Percentiles rank a stretch among this genome's conserved stretches.
Evolutionary conservation across 2,329 filamentous ascomycete genomes (phyloP).

Genomic region (Lecanosticta acicola): DNA sequence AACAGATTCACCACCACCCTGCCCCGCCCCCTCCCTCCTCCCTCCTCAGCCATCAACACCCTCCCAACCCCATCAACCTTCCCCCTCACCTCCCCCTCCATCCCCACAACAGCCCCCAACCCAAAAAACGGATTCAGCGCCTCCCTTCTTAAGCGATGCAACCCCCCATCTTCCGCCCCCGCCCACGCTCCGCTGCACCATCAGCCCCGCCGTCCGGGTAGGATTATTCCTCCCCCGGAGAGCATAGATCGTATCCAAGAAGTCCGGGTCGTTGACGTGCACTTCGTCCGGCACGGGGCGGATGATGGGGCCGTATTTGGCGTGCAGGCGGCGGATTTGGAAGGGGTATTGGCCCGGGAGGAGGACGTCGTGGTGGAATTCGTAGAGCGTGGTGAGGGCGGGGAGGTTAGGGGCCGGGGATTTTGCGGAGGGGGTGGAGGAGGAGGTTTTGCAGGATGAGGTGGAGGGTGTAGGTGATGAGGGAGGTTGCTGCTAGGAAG

Average conservation of each 20-base stretch:
- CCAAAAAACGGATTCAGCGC: slow-evolving; percentile 11
- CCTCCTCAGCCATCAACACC: too few species aligned
- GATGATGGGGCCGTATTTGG: slow-evolving; percentile 29
- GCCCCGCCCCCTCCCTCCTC: too few species aligned
- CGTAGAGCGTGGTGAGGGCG: slow-evolving; percentile 2
- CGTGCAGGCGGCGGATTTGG: slow-evolving; percentile 2
- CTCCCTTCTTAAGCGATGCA: slow-evolving; percentile 8
- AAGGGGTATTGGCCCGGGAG: slow-evolving; percentile 2
- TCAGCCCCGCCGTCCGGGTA: background rate
- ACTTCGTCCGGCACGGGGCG: slow-evolving; percentile 35
- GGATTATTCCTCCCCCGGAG: slow-evolving; percentile 4
- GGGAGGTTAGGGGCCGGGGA: slow-evolving; percentile 4
- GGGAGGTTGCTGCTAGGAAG: too few species aligned
- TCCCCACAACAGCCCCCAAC: slow-evolving; percentile 2
- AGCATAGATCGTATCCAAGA: slow-evolving; percentile 18
- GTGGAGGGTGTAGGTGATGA: too few species aligned
- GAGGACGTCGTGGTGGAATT: slow-evolving; percentile 6
- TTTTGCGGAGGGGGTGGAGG: slow-evolving; percentile 5
- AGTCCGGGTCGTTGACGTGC: slow-evolving; percentile 33
- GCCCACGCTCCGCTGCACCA: slow-evolving; percentile 6
- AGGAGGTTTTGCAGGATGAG: too few species aligned
- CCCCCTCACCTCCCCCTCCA: slow-evolving; percentile 3
- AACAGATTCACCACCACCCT: too few species aligned
- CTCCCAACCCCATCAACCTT: too few species aligned
- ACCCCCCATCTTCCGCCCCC: slow-evolving; percentile 5